Evolutionary conservation across 306 rosid genomes (phyloP).

Genomic region (Quercus robur): DNA sequence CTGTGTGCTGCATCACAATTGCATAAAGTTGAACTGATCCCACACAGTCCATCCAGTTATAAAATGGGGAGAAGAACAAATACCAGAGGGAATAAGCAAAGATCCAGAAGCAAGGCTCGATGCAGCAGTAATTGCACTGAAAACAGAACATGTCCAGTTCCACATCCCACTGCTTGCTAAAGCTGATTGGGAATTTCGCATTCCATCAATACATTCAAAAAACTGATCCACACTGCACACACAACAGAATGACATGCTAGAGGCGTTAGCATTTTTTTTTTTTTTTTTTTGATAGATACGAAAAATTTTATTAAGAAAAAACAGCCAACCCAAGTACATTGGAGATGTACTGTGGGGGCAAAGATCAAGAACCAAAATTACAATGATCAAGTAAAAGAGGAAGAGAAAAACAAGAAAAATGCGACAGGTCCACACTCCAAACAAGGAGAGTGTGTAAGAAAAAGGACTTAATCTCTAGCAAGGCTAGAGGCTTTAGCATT

Average conservation of each 20-base stretch:
- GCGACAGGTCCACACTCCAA: too few species aligned
- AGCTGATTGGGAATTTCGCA: conserved; percentile 87
- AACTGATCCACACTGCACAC: conserved; percentile 91
- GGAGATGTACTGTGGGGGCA: too few species aligned
- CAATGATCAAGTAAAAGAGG: too few species aligned
- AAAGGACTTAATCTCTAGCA: too few species aligned
- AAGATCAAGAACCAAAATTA: too few species aligned
- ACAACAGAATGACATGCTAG: conserved; percentile 15
- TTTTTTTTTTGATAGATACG: too few species aligned
- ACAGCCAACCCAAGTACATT: too few species aligned
- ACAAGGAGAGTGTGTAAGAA: too few species aligned
- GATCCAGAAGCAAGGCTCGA: conserved; percentile 98
- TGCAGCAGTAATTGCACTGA: conserved; percentile 92
- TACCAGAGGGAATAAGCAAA: conserved; percentile 70
- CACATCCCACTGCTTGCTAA: conserved; percentile 92
- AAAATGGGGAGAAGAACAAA: conserved; percentile 21
- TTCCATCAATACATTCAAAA: conserved; percentile 95
- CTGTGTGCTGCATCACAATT: background rate
- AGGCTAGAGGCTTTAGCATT: conserved; percentile 10
- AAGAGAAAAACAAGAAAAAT: too few species aligned
- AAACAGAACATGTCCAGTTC: conserved; percentile 94
- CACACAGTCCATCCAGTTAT: background rate
- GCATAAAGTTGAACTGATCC: background rate
- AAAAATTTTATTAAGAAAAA: too few species aligned
- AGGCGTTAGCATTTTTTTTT: background rate